These are phyloP conservation scores for Penicillium sp. DNA, from an alignment of 2,329 filamentous ascomycete species.

Conservation along the genomic window DNA sequence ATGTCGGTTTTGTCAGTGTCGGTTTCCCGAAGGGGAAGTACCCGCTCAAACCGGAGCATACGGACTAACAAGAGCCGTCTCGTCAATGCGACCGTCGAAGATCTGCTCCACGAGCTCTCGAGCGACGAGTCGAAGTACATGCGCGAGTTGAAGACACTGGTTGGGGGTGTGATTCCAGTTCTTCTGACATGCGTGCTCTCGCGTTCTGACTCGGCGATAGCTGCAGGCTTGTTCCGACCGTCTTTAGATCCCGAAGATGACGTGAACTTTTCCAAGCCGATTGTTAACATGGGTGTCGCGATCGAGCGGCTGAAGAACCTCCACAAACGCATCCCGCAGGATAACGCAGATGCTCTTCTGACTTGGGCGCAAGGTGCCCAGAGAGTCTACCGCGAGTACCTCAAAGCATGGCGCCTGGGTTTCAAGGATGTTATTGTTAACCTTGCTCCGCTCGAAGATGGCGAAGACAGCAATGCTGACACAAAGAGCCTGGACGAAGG, in stretches of 20 bases:
- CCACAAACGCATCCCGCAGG: slow-evolving; percentile 77
- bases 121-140: slow-evolving; percentile 86
- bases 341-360: slow-evolving; percentile 71
- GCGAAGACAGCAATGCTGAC: slow-evolving; percentile 52
- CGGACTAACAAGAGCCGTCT: slow-evolving; percentile 70
- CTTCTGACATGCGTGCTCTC: slow-evolving; percentile 82
- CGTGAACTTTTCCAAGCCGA: slow-evolving; percentile 73
- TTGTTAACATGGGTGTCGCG: slow-evolving; percentile 90
- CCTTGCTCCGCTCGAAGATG: slow-evolving; percentile 73
- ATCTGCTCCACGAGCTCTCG: slow-evolving; percentile 76
- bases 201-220: slow-evolving; percentile 65
- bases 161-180: slow-evolving; percentile 93
- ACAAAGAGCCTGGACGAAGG: slow-evolving; percentile 55
- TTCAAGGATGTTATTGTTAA: slow-evolving; percentile 96
- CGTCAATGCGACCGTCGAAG: slow-evolving; percentile 69
- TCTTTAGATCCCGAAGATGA: slow-evolving; percentile 57
- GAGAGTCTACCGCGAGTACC: slow-evolving; percentile 80
- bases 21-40: slow-evolving; percentile 64
- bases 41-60: slow-evolving; percentile 76
- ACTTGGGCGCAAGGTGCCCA: slow-evolving; percentile 79
- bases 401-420: slow-evolving; percentile 85
- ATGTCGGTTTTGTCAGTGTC: slow-evolving; percentile 83
- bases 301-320: slow-evolving; percentile 79
- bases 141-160: slow-evolving; percentile 86
- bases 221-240: slow-evolving; percentile 68